Base-by-base conservation (phyloP, 768 basidiomycete genomes). In the Trametes elegans region DNA sequence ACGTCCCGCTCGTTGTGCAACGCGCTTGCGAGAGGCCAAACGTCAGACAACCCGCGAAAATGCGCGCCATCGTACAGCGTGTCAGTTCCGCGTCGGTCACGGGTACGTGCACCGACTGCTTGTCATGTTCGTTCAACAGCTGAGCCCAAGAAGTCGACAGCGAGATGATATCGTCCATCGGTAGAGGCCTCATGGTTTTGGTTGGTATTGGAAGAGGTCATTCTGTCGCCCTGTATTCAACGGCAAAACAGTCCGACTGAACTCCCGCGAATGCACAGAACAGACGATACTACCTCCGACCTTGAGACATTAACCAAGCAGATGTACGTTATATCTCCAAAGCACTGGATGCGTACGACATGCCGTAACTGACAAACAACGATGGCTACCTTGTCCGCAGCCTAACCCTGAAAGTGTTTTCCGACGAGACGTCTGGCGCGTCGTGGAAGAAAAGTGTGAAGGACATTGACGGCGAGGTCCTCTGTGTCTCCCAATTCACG, bases 401-500 rank as follows among this genome's bases (percentile, higher is more conserved):
- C 62, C 74, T 96, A 5, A 74, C 80, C 23, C 75, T 95, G 51
- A 81, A 88, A 45, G 79, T 87, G 48, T 96, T 95, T 66, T 76
- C 82, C 42, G 83, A 87, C 65, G 52, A 53, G 8, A 74, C 74
- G 8, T 67, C 76, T 1, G 78, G 76, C 5, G 76, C 79, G 53
- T 86, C 88, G 81, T 98, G 96, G 96, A 95, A 90, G 71, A 72
- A 79, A 19, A 91, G 75, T 65, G 88, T 98, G 43, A 89, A 85
- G 70, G 95, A 98, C 60, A 81, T 97, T 21, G 81, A 82, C 21
- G 95, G 93, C 39, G 93, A 96, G 47, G 80, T 99, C 11, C 81
- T 98, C 4, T 98, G 95, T 63, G 93, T 95, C 14, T 94, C 94
- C 1, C 96, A 98, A 63, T 96, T 97, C 69, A 94, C 95, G 2